Percentiles rank a stretch among this genome's conserved stretches.
These are phyloP conservation scores for Gossypium lobatum DNA, from an alignment of 441 rosid species.

Conservation along the genomic window DNA sequence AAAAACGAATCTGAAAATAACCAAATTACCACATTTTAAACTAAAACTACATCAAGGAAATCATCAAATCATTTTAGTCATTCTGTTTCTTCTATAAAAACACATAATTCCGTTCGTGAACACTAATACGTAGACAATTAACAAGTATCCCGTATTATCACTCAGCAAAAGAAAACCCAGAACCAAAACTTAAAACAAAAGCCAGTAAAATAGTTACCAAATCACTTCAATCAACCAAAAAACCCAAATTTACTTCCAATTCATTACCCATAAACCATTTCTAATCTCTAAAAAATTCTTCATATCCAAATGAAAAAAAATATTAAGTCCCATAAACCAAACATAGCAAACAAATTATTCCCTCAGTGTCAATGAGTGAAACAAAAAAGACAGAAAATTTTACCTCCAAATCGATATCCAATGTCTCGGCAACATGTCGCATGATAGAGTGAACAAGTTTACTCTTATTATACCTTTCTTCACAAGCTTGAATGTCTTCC, in stretches of 20 bases:
- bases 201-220: background rate
- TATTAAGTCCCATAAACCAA: background rate
- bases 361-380: background rate
- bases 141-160: background rate
- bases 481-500: conserved; percentile 90
- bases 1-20: background rate
- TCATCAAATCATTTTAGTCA: background rate
- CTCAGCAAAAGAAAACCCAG: background rate
- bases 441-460: conserved; percentile 95
- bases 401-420: conserved; percentile 84
- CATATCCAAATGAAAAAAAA: background rate
- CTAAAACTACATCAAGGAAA: conserved; percentile 2
- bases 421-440: conserved; percentile 93
- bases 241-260: background rate
- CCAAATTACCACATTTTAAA: background rate
- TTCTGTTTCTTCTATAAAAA: background rate
- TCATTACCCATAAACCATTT: background rate
- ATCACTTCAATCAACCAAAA: background rate
- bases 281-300: background rate
- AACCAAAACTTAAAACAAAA: background rate
- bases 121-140: background rate
- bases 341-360: background rate
- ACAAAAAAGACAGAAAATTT: background rate
- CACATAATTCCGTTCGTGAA: background rate
- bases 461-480: conserved; percentile 97